Base-by-base conservation (phyloP, 495 filamentous ascomycete genomes). In the Parathielavia hyrcaniae region DNA sequence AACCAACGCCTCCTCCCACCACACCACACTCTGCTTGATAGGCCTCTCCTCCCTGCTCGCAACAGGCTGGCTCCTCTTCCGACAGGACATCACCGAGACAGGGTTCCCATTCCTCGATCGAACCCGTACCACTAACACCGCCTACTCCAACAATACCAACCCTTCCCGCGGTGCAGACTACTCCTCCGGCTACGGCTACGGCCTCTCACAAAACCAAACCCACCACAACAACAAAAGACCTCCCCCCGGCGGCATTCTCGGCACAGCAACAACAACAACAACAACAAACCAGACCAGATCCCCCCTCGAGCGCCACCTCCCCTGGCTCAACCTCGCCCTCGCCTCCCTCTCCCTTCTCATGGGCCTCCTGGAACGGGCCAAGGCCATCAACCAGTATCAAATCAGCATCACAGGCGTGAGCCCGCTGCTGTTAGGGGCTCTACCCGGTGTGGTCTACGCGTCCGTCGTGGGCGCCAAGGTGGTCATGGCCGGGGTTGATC, bases 31-130 rank as follows among this genome's bases (percentile, higher is more conserved):
- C 46, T 70, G 81, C 38, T 54, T 88, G 1, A 70, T 89, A 14
- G 67, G 76, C 38, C 73, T 88, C 1, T 70, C 81, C 17, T 88
- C 84, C 5, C 72, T 90, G 39, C 57, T 77, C 11, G 71, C 73
- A 8, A 88, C 85, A 0, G 79, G 81, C 0, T 88, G 71, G 62
- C 64, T 74, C 4, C 59, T 83, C 4, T 68, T 69, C 53, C 61
- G 53, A 5, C 68, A 79, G 22, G 75, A 75, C 2, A 67, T 75
- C 1, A 69, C 69, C 0, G 41, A 53, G 0, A 79, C 77, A 14
- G 73, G 70, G 20, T 56, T 79, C 1, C 12, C 60, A 0, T 16
- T 50, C 1, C 53, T 81, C 17, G 79, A 81, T 54, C 48, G 34
- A 30, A 30, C 26, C 26, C 26, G 26, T 6, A 30, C 26, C 26